Evolutionary conservation across 441 rosid genomes (phyloP).

Genomic region (Corymbia citriodora): DNA sequence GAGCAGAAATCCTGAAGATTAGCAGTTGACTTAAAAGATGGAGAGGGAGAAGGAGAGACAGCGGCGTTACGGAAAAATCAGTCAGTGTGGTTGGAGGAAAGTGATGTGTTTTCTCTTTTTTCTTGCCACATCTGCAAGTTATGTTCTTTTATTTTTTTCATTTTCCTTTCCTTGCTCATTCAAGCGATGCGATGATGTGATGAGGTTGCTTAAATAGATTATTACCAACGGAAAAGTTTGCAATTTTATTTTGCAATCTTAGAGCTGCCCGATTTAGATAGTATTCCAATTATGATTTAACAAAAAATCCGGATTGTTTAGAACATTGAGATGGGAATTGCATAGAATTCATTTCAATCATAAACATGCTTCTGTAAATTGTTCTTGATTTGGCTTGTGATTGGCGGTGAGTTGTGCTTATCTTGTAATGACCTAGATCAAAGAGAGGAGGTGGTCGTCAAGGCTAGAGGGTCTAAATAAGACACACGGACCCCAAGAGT

Average conservation of each 20-base stretch:
- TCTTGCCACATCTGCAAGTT: no score
- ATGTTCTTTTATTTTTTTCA: no score
- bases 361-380: neutral
- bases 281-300: no score
- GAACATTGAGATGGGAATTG: neutral
- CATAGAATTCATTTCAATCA: neutral
- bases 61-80: neutral
- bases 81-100: neutral
- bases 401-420: neutral
- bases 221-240: no score
- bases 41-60: neutral
- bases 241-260: neutral
- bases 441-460: rapidly evolving
- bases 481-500: no score
- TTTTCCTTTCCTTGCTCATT: no score
- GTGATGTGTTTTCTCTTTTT: neutral
- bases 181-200: neutral
- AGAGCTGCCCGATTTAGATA: no score
- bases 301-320: neutral
- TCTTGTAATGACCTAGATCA: neutral
- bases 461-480: neutral
- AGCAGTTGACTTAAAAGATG: neutral
- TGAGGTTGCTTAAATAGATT: neutral
- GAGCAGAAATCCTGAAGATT: neutral
- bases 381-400: neutral